Percentiles rank a stretch among this genome's conserved stretches.
phyloP scores from a whole-genome alignment of 257 asterid genomes.

The Solanum bulbocastanum region DNA sequence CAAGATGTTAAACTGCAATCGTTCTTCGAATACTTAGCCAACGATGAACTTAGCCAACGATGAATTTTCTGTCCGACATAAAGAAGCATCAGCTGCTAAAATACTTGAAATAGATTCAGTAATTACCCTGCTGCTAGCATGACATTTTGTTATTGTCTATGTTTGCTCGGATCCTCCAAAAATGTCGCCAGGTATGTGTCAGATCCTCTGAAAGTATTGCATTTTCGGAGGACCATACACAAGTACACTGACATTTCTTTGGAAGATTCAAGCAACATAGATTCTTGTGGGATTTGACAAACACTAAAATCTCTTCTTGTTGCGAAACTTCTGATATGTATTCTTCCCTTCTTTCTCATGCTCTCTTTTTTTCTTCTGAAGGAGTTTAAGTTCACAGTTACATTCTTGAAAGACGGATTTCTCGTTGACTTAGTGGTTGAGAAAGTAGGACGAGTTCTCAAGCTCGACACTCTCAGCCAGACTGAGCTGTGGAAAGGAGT shows the following conservation, averaged over 20 bases:
- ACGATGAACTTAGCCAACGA: not conserved
- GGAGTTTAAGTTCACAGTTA: slow-evolving; percentile 30
- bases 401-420: slow-evolving; percentile 47
- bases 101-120: not conserved
- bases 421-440: slow-evolving; percentile 40
- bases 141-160: not conserved
- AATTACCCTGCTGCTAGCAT: not conserved
- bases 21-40: not conserved
- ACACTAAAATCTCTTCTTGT: not conserved
- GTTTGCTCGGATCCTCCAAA: not conserved
- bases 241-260: not conserved
- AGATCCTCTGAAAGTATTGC: not conserved
- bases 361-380: not conserved
- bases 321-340: not conserved
- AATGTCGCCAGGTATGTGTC: not conserved
- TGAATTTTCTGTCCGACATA: not conserved
- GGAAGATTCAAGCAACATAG: not conserved
- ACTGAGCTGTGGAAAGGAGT: slow-evolving; percentile 29
- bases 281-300: not conserved
- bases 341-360: not conserved
- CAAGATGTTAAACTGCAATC: not conserved
- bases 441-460: slow-evolving; percentile 28
- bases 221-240: not conserved
- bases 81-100: not conserved
- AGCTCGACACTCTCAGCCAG: slow-evolving; percentile 40